Conservation (phyloP, 2,329 filamentous ascomycete species). For the Penicillium expansum region DNA sequence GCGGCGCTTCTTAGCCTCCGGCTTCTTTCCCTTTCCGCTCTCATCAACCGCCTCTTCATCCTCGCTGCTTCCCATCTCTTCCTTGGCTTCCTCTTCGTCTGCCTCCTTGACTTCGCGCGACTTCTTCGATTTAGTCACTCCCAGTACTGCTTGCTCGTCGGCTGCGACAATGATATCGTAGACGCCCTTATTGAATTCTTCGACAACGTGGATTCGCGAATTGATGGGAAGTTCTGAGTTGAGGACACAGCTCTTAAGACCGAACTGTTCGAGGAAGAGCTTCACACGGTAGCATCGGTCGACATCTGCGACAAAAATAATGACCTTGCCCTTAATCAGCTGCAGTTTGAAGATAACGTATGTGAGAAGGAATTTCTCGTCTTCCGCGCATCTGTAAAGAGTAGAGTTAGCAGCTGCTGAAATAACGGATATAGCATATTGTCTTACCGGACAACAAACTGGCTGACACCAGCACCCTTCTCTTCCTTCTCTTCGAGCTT, state of each 20-base stretch:
- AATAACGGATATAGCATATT: background rate
- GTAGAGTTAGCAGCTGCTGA: constrained; percentile 20
- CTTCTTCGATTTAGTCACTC: constrained; percentile 45
- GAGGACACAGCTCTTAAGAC: constrained; percentile 85
- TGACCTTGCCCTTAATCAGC: constrained; percentile 87
- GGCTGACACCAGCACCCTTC: constrained; percentile 72
- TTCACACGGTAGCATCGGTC: constrained; percentile 90
- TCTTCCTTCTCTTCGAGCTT: constrained; percentile 80
- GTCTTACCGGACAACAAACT: constrained; percentile 76
- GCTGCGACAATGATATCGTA: constrained; percentile 98
- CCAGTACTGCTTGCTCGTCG: constrained; percentile 83
- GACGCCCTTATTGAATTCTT: constrained; percentile 94
- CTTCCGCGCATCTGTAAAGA: constrained; percentile 71
- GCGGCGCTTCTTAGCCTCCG: constrained; percentile 56
- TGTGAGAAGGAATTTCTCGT: constrained; percentile 90
- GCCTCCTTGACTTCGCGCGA: constrained; percentile 24
- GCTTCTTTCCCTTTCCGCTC: constrained; percentile 22
- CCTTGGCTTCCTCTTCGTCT: constrained; percentile 27
- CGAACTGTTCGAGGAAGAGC: constrained; percentile 94
- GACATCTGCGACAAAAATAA: constrained; percentile 80
- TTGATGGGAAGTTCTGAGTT: constrained; percentile 95
- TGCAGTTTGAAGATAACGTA: constrained; percentile 96
- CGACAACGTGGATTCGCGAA: constrained; percentile 86
- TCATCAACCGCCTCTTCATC: constrained; percentile 37
- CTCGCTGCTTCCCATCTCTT: constrained; percentile 39